These are phyloP conservation scores for Jaapia argillacea DNA, from an alignment of 768 basidiomycete species.

Conservation along the genomic window DNA sequence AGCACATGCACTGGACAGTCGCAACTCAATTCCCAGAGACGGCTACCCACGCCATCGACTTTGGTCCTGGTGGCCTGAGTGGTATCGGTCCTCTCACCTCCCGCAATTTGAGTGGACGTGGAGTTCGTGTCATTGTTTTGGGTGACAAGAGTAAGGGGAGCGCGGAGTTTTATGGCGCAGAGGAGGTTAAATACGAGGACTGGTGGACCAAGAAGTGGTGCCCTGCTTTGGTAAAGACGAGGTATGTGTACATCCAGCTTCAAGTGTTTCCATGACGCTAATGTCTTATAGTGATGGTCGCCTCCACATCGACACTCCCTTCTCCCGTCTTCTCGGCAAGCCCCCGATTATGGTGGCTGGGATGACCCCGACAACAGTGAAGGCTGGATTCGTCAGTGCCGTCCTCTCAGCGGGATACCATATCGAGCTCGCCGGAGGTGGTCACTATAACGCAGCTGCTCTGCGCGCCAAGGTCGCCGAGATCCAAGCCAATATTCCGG, in stretches of 20 bases:
- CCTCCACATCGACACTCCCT: constrained; percentile 89
- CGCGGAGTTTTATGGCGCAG: constrained; percentile 71
- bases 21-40: constrained; percentile 85
- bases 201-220: constrained; percentile 90
- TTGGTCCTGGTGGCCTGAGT: constrained; percentile 89
- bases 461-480: constrained; percentile 89
- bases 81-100: constrained; percentile 90
- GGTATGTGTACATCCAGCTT: constrained; percentile 34
- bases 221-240: constrained; percentile 81
- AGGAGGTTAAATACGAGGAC: constrained; percentile 61
- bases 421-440: constrained; percentile 94
- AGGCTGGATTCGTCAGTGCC: constrained; percentile 90
- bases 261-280: background rate
- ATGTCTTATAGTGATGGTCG: constrained; percentile 65
- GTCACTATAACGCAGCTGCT: constrained; percentile 88
- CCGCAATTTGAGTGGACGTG: constrained; percentile 87
- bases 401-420: constrained; percentile 92
- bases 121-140: constrained; percentile 80
- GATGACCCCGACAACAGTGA: constrained; percentile 97
- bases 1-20: constrained; percentile 86
- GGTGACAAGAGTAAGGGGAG: constrained; percentile 89
- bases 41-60: constrained; percentile 93
- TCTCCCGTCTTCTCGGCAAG: constrained; percentile 93
- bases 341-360: constrained; percentile 99
- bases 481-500: constrained; percentile 75